Percentiles rank a stretch among this genome's conserved stretches.
These are phyloP conservation scores for Sporothrix luriei DNA, from an alignment of 2,329 filamentous ascomycete species.

Conservation along the genomic window DNA sequence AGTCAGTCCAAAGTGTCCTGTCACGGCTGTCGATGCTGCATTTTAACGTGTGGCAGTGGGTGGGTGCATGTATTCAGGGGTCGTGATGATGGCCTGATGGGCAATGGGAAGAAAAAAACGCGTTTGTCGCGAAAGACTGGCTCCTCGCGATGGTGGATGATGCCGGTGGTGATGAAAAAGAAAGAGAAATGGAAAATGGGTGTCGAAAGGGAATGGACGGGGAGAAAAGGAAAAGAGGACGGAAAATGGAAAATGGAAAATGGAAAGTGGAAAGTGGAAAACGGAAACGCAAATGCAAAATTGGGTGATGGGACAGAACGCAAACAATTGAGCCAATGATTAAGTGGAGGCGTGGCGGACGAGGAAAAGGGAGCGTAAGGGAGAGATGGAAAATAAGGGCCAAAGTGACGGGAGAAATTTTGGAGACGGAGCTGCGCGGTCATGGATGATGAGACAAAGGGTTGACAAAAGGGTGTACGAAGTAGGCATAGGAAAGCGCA, in stretches of 20 bases:
- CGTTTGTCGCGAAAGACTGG: slow-evolving; percentile 13
- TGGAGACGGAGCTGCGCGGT: slow-evolving; percentile 18
- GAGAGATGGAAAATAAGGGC: slow-evolving; percentile 27
- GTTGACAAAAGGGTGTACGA: no score
- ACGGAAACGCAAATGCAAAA: slow-evolving; percentile 32
- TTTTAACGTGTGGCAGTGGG: slow-evolving; percentile 20
- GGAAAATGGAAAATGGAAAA: slow-evolving; percentile 29
- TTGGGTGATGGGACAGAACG: slow-evolving; percentile 33
- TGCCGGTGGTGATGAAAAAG: slow-evolving; percentile 30
- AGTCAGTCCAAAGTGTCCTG: slow-evolving; percentile 29
- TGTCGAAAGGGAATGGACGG: slow-evolving; percentile 33
- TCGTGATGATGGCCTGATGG: slow-evolving; percentile 33
- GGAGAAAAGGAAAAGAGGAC: slow-evolving; percentile 28
- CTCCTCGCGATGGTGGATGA: slow-evolving; percentile 26
- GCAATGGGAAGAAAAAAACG: slow-evolving; percentile 26
- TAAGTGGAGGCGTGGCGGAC: slow-evolving; percentile 33
- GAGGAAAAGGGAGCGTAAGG: slow-evolving; percentile 35
- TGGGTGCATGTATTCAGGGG: slow-evolving; percentile 20
- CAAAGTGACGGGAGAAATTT: slow-evolving; percentile 27
- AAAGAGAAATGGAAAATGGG: slow-evolving; percentile 21
- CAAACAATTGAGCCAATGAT: slow-evolving; percentile 33
- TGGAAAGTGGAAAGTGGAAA: slow-evolving; percentile 14
- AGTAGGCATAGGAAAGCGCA: slow-evolving; percentile 3
- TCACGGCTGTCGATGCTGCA: slow-evolving; percentile 23
- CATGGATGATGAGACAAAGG: slow-evolving; percentile 33